Conservation (phyloP, 805 yeast genomes). For the Suhomyces canberraensis region DNA sequence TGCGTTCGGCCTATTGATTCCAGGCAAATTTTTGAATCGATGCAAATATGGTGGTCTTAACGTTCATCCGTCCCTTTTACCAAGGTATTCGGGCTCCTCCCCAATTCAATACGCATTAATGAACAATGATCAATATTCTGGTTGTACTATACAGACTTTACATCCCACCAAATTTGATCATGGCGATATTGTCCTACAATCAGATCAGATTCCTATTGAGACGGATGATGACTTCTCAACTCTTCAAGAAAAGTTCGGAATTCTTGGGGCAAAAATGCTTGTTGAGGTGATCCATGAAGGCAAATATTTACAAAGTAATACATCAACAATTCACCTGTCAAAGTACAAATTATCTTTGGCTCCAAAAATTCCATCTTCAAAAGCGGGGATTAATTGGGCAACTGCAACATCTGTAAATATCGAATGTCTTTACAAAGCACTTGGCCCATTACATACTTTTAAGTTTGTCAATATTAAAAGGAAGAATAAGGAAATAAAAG, state of each 20-base stretch:
- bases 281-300: slow-evolving; percentile 36
- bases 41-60: slow-evolving; percentile 71
- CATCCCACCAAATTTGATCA: slow-evolving; percentile 85
- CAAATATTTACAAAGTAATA: slow-evolving; percentile 8
- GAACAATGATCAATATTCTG: slow-evolving; percentile 60
- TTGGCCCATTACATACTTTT: slow-evolving; percentile 56
- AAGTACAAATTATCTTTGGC: slow-evolving; percentile 50
- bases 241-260: slow-evolving; percentile 52
- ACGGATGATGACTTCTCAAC: slow-evolving; percentile 43
- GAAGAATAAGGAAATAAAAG: slow-evolving; percentile 26
- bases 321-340: background rate
- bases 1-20: slow-evolving; percentile 83
- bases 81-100: slow-evolving; percentile 80
- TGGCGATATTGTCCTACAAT: slow-evolving; percentile 67
- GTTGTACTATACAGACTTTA: slow-evolving; percentile 85
- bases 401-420: slow-evolving; percentile 34
- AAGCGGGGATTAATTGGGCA: slow-evolving; percentile 49
- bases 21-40: slow-evolving; percentile 48
- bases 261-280: slow-evolving; percentile 60
- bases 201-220: slow-evolving; percentile 39
- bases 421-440: slow-evolving; percentile 42
- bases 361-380: slow-evolving; percentile 45
- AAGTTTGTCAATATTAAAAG: slow-evolving; percentile 33
- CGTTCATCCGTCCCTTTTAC: slow-evolving; percentile 89
- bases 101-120: slow-evolving; percentile 81